Evolutionary conservation across 768 basidiomycete genomes (phyloP).

Genomic region (Lactifluus echinatus): DNA sequence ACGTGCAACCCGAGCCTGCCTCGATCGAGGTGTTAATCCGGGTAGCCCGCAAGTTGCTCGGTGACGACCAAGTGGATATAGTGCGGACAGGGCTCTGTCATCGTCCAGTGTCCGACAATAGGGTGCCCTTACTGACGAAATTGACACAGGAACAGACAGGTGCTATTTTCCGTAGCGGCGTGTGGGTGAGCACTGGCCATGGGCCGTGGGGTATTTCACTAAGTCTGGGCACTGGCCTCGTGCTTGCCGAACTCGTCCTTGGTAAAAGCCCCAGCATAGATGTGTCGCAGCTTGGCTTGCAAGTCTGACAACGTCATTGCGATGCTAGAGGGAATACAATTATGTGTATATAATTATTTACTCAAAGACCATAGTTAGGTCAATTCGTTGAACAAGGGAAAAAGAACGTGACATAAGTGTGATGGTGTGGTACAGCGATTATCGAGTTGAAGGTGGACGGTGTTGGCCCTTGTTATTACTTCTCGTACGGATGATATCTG

Average conservation of each 20-base stretch:
- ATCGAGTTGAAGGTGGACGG: neutral
- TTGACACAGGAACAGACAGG: slow-evolving; percentile 26
- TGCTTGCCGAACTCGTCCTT: slow-evolving; percentile 27
- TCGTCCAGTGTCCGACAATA: slow-evolving; percentile 28
- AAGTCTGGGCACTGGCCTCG: slow-evolving; percentile 28
- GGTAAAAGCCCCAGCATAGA: slow-evolving; percentile 25
- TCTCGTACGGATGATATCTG: neutral
- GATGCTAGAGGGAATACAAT: neutral
- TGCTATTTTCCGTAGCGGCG: slow-evolving; percentile 21
- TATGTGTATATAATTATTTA: neutral
- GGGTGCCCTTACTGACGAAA: slow-evolving; percentile 27
- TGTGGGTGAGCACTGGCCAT: slow-evolving; percentile 30
- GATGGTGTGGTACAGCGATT: neutral
- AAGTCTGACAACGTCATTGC: neutral
- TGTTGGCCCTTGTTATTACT: neutral
- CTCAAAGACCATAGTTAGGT: neutral
- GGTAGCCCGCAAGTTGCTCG: slow-evolving; percentile 17
- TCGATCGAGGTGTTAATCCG: slow-evolving; percentile 13
- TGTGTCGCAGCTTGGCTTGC: slow-evolving; percentile 15
- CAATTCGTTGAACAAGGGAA: neutral
- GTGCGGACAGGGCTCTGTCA: slow-evolving; percentile 28
- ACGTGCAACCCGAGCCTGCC: slow-evolving; percentile 9
- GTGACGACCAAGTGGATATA: slow-evolving; percentile 23
- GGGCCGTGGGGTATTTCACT: slow-evolving; percentile 34
- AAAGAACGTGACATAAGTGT: neutral